A percentile compares a stretch with the other conserved stretches of the same genome.
phyloP scores from a whole-genome alignment of 345 rosid genomes.

The Camelina sativa region DNA sequence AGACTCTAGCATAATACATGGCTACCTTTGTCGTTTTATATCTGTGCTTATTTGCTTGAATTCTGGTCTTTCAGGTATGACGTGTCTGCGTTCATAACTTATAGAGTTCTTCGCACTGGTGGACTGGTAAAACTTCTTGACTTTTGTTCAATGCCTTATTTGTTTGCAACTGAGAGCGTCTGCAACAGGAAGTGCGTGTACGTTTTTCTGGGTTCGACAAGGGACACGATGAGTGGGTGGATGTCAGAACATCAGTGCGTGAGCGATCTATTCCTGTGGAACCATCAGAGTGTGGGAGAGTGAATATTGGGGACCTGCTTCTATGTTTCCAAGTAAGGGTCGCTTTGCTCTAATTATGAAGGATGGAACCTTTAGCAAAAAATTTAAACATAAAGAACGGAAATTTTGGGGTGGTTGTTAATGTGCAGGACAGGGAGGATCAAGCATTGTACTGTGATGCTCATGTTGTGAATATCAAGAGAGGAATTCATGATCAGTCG shows the following conservation, averaged over 20 bases:
- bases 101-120: slow-evolving; percentile 63
- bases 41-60: not conserved
- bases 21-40: not conserved
- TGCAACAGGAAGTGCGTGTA: slow-evolving; percentile 80
- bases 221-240: slow-evolving; percentile 88
- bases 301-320: slow-evolving; percentile 70
- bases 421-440: slow-evolving; percentile 60
- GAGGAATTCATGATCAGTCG: slow-evolving; percentile 54
- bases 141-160: slow-evolving; percentile 21
- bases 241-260: slow-evolving; percentile 60
- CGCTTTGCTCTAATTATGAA: slow-evolving; percentile 12
- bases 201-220: slow-evolving; percentile 73
- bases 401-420: slow-evolving; percentile 7
- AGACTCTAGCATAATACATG: not conserved
- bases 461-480: slow-evolving; percentile 56
- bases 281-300: slow-evolving; percentile 71
- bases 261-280: slow-evolving; percentile 85
- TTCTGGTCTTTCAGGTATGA: slow-evolving; percentile 68
- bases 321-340: slow-evolving; percentile 72
- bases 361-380: not conserved
- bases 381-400: not conserved
- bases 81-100: slow-evolving; percentile 60
- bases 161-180: slow-evolving; percentile 29
- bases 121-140: slow-evolving; percentile 64
- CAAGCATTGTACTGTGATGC: slow-evolving; percentile 75